A percentile compares a stretch with the other conserved stretches of the same genome.
Conservation (phyloP, 176 grass and related monocot genomes). For the Paspalum vaginatum region DNA sequence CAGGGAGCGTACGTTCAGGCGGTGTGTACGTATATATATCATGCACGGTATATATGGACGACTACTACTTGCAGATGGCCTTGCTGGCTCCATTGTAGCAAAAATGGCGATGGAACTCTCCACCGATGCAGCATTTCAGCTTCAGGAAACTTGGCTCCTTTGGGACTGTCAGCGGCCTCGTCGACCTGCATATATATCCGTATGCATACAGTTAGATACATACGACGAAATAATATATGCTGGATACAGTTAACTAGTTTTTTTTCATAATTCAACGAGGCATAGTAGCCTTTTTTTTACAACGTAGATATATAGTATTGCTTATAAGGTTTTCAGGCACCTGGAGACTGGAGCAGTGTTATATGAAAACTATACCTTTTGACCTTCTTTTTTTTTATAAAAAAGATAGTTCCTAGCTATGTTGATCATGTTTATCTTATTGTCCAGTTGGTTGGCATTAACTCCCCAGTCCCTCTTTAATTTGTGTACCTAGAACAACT, state of each 20-base stretch:
- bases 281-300: neutral
- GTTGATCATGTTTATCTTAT: neutral
- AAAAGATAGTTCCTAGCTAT: neutral
- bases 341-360: neutral
- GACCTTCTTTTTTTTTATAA: too few relatives aligned
- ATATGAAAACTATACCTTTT: neutral
- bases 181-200: constrained; percentile 56
- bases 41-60: too few relatives aligned
- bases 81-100: constrained; percentile 49
- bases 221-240: neutral
- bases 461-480: neutral
- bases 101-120: constrained; percentile 87
- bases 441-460: neutral
- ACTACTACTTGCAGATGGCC: constrained; percentile 55
- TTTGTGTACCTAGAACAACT: constrained; percentile 1
- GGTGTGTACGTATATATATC: neutral
- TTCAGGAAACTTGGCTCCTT: constrained; percentile 86
- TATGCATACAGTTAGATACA: too few relatives aligned
- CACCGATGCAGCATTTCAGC: constrained; percentile 79
- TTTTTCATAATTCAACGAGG: neutral
- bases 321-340: neutral
- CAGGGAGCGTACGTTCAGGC: neutral
- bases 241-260: neutral
- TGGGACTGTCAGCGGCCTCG: constrained; percentile 70
- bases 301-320: neutral